These are phyloP conservation scores for Inonotus hispidus DNA, from an alignment of 1,284 basidiomycete species.

Conservation along the genomic window DNA sequence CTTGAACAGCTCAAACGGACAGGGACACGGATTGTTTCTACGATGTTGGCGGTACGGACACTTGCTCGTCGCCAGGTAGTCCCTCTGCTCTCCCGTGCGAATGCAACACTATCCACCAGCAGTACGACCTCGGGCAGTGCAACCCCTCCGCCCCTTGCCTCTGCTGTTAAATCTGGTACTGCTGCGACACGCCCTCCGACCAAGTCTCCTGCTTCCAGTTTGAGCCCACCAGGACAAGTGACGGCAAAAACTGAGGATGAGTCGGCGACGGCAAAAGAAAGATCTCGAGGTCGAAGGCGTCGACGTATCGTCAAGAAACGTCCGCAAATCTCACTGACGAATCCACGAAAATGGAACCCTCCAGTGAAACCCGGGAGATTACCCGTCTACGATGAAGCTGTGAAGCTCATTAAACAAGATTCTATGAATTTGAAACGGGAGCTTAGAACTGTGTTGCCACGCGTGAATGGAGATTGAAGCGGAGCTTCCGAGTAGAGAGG, in stretches of 20 bases:
- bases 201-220: neutral
- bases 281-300: neutral
- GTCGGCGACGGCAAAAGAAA: neutral
- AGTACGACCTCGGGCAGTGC: neutral
- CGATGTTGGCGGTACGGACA: conserved; percentile 1
- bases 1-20: neutral
- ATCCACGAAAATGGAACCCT: conserved; percentile 58
- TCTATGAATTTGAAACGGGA: conserved; percentile 40
- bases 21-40: too few relatives aligned
- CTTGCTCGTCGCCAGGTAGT: neutral
- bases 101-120: neutral
- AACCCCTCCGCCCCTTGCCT: neutral
- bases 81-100: neutral
- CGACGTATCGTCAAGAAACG: conserved; percentile 26
- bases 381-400: conserved; percentile 80
- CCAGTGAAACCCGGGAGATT: conserved; percentile 63
- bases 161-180: neutral
- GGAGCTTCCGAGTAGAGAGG: conserved; percentile 27
- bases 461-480: conserved; percentile 3
- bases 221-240: too few relatives aligned
- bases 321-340: conserved; percentile 43
- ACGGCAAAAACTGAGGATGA: neutral
- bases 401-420: conserved; percentile 57
- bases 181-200: neutral
- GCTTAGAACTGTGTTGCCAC: conserved; percentile 30